Evolutionary conservation across 2,329 filamentous ascomycete genomes (phyloP).

Genomic region (Aspergillaceae sp.): DNA sequence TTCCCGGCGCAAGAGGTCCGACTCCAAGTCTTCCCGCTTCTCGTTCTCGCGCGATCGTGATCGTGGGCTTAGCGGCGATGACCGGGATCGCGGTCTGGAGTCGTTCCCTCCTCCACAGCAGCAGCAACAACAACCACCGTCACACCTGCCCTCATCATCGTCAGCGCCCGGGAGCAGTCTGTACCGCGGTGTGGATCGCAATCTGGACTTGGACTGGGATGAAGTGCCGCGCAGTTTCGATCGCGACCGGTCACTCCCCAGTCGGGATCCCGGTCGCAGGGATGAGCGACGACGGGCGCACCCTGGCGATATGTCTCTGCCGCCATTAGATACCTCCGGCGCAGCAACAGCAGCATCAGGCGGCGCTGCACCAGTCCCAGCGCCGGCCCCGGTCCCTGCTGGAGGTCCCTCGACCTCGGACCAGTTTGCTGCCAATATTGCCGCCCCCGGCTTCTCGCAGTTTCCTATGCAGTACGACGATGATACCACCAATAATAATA

Average conservation of each 20-base stretch:
- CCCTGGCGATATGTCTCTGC: conserved; percentile 20
- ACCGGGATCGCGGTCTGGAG: conserved; percentile 36
- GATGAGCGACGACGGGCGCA: conserved; percentile 22
- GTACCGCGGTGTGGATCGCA: too few relatives aligned
- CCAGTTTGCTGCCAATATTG: conserved; percentile 23
- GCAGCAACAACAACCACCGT: conserved; percentile 3
- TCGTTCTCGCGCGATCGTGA: conserved; percentile 11
- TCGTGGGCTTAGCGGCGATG: conserved; percentile 27
- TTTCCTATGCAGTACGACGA: conserved; percentile 26
- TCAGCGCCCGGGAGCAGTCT: conserved; percentile 14
- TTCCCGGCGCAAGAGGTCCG: conserved; percentile 19
- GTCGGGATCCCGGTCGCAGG: conserved; percentile 10
- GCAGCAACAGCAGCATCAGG: too few relatives aligned
- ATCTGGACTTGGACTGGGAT: too few relatives aligned
- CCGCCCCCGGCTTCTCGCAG: conserved; percentile 24
- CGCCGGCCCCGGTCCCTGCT: too few relatives aligned
- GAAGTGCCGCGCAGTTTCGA: conserved; percentile 11
- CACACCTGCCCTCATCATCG: conserved; percentile 15
- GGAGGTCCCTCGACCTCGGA: conserved; percentile 12
- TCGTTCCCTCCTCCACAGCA: conserved; percentile 12
- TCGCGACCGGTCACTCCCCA: conserved; percentile 19
- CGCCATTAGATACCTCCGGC: conserved; percentile 12
- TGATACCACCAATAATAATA: not conserved
- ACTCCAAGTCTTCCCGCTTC: conserved; percentile 32
- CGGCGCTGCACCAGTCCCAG: too few relatives aligned